Conservation (phyloP, 495 filamentous ascomycete species). For the Tuber indicum region DNA sequence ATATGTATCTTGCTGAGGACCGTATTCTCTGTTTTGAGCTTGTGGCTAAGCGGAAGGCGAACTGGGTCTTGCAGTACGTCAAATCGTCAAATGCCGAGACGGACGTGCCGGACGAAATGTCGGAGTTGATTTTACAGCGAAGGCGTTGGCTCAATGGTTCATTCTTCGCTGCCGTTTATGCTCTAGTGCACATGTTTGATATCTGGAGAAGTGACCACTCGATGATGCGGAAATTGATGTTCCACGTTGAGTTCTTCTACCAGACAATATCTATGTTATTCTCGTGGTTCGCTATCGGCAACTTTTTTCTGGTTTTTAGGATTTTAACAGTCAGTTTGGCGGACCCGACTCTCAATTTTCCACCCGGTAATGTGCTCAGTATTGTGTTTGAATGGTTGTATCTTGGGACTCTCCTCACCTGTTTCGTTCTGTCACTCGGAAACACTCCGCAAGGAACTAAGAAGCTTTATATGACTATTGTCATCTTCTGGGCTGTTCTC, state of each 20-base stretch:
- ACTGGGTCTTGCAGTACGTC: constrained; percentile 96
- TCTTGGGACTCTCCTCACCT: constrained; percentile 80
- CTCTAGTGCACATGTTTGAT: constrained; percentile 87
- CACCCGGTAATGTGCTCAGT: constrained; percentile 67
- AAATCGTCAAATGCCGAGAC: constrained; percentile 95
- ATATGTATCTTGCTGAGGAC: constrained; percentile 99
- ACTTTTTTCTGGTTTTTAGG: constrained; percentile 98
- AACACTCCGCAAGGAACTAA: constrained; percentile 94
- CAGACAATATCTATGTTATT: constrained; percentile 96
- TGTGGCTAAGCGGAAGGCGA: constrained; percentile 90
- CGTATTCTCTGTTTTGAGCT: constrained; percentile 99
- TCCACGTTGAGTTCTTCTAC: constrained; percentile 87
- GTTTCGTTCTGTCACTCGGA: constrained; percentile 90
- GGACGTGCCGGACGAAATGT: constrained; percentile 91
- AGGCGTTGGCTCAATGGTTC: constrained; percentile 96
- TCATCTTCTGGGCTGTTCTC: constrained; percentile 91
- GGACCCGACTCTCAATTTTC: constrained; percentile 58
- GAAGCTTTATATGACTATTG: constrained; percentile 91
- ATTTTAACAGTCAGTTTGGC: constrained; percentile 86
- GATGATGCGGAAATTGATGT: constrained; percentile 76
- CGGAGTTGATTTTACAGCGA: constrained; percentile 92
- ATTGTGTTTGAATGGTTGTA: constrained; percentile 97
- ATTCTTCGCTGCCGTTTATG: constrained; percentile 98
- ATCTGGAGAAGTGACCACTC: constrained; percentile 89
- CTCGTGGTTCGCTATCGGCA: constrained; percentile 98